Evolutionary conservation across 169 alveolate species (phyloP).

Genomic region (Babesia bigemina): DNA sequence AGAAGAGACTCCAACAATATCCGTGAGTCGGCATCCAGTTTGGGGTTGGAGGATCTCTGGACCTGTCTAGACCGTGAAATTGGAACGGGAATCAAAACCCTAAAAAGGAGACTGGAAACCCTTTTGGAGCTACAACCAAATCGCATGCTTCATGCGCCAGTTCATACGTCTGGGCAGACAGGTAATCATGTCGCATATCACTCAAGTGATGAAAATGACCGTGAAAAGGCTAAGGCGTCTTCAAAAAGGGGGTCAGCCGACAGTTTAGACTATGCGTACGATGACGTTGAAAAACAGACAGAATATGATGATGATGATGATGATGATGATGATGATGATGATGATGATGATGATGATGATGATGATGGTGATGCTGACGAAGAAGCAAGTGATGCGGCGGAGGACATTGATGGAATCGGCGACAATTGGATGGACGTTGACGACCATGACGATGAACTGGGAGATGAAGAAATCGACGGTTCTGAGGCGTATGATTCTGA

Average conservation of each 20-base stretch:
- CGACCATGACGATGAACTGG: constrained; percentile 21
- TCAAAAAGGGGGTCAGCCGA: not conserved
- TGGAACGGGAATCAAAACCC: constrained; percentile 4
- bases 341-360: constrained; percentile 29
- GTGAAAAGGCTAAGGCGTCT: not conserved
- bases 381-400: constrained; percentile 14
- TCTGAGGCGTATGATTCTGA: constrained; percentile 7
- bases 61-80: constrained; percentile 31
- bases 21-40: constrained; percentile 6
- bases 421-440: too few relatives aligned
- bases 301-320: constrained; percentile 1
- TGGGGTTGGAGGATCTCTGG: constrained; percentile 65
- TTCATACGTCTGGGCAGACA: not conserved
- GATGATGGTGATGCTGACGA: constrained; percentile 29
- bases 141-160: constrained; percentile 3
- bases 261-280: too few relatives aligned
- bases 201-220: not conserved
- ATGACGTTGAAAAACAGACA: too few relatives aligned
- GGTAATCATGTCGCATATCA: not conserved
- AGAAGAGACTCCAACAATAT: constrained; percentile 43
- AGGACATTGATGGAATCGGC: not conserved
- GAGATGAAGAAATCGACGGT: constrained; percentile 32
- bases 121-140: constrained; percentile 1
- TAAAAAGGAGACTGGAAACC: constrained; percentile 5
- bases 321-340: constrained; percentile 26